Evolutionary conservation across 2,329 filamentous ascomycete genomes (phyloP).

Genomic region (Penicillium polonicum): DNA sequence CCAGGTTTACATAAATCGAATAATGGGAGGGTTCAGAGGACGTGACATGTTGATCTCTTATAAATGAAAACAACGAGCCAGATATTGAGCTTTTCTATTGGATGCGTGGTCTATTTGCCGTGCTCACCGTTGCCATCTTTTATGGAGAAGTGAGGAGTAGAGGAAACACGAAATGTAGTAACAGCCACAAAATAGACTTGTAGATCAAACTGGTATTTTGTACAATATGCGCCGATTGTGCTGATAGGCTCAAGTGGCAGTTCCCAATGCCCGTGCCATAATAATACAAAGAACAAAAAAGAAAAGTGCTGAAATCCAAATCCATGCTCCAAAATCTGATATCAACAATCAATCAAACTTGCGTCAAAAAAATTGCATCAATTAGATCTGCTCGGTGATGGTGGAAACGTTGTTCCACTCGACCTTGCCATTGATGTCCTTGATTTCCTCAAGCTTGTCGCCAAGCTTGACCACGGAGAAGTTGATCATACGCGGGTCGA

Average conservation of each 20-base stretch:
- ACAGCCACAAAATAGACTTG: conserved; percentile 1
- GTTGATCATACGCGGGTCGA: conserved; percentile 89
- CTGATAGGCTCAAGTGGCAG: conserved; percentile 24
- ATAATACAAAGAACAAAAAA: conserved; percentile 29
- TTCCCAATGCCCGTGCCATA: conserved; percentile 26
- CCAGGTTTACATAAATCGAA: not conserved
- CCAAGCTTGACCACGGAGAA: conserved; percentile 86
- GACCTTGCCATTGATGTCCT: conserved; percentile 56
- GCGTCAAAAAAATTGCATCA: not conserved
- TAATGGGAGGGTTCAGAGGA: not conserved
- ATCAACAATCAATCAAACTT: conserved; percentile 6
- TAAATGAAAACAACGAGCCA: not conserved
- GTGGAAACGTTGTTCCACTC: conserved; percentile 49
- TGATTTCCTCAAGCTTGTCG: conserved; percentile 61
- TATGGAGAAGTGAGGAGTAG: not conserved
- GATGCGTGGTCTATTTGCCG: not conserved
- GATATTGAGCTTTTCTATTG: not conserved
- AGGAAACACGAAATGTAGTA: not conserved
- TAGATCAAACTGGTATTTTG: conserved; percentile 23
- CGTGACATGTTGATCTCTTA: not conserved
- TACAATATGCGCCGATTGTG: conserved; percentile 37
- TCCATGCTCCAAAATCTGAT: conserved; percentile 13
- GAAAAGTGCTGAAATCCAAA: conserved; percentile 16
- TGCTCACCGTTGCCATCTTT: not conserved
- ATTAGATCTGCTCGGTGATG: conserved; percentile 29